Evolutionary conservation across 116 monocot genomes (phyloP).

Genomic region (Dioscorea cayenensis): DNA sequence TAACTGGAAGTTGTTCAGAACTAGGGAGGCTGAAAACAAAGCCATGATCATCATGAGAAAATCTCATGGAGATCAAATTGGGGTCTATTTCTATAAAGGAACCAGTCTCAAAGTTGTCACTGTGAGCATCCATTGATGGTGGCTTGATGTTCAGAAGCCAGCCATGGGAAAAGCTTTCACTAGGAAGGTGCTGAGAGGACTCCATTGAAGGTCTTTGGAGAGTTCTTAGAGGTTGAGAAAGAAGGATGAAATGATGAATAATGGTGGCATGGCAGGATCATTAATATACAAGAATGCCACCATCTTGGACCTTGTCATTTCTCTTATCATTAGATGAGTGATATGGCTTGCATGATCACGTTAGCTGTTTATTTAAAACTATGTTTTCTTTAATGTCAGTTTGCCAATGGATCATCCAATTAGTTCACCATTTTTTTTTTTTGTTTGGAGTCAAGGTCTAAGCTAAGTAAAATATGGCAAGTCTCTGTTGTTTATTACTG

Average conservation of each 20-base stretch:
- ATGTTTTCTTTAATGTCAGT: not conserved
- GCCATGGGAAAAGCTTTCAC: slow-evolving; percentile 54
- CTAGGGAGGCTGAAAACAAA: slow-evolving; percentile 26
- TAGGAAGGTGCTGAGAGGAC: slow-evolving; percentile 19
- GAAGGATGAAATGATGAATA: not conserved
- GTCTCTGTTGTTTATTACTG: too few species aligned
- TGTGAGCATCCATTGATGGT: slow-evolving; percentile 4
- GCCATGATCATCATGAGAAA: not conserved
- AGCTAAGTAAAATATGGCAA: too few species aligned
- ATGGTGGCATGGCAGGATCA: not conserved
- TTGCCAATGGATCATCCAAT: not conserved
- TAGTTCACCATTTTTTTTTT: not conserved
- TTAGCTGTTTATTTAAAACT: not conserved
- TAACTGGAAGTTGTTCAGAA: slow-evolving; percentile 3
- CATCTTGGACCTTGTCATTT: not conserved
- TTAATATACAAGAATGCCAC: not conserved
- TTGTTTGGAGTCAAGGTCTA: not conserved
- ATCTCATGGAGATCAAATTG: slow-evolving; percentile 10
- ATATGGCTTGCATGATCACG: not conserved
- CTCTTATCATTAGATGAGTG: too few species aligned
- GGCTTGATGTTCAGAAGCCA: slow-evolving; percentile 42
- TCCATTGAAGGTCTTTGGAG: slow-evolving; percentile 17
- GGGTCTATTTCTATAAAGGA: slow-evolving; percentile 50
- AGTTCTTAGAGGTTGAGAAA: not conserved
- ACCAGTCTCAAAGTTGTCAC: slow-evolving; percentile 18